Conservation (phyloP, 371 early-diverging fungal genomes). For the Mucor lusitanicus region DNA sequence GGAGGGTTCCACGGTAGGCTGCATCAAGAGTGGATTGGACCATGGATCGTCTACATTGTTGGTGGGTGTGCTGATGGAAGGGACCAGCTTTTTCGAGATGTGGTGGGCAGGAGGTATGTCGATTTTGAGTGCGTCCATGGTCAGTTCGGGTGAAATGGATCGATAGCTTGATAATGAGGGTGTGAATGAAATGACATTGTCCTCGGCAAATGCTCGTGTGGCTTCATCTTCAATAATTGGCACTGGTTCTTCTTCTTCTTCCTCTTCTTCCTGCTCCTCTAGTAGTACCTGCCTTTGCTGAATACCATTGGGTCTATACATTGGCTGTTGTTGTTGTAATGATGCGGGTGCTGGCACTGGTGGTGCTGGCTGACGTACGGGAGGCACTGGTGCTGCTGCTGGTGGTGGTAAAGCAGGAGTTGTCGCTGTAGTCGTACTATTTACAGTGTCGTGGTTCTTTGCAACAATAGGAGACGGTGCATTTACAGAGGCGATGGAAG, state of each 20-base stretch:
- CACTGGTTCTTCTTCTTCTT: constrained; percentile 21
- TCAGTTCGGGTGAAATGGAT: constrained; percentile 13
- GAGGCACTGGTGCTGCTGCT: no score
- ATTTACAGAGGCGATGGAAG: constrained; percentile 11
- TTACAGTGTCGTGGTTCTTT: not conserved
- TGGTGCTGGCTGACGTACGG: no score
- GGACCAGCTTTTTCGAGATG: not conserved
- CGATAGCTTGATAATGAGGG: not conserved
- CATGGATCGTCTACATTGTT: constrained; percentile 19
- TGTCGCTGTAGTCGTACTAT: not conserved
- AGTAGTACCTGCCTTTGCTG: not conserved
- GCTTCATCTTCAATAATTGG: constrained; percentile 44
- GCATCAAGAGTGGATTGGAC: not conserved
- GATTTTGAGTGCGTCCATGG: constrained; percentile 7
- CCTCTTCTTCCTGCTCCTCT: constrained; percentile 9
- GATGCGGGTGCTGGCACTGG: not conserved
- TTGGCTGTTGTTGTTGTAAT: not conserved
- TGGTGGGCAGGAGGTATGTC: not conserved
- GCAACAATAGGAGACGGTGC: constrained; percentile 8
- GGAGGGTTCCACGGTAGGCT: constrained; percentile 4
- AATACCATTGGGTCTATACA: not conserved
- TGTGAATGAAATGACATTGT: constrained; percentile 22
- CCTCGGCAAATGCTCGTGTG: constrained; percentile 45
- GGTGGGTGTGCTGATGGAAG: constrained; percentile 27
- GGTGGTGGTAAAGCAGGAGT: not conserved